Evolutionary conservation across 371 early-diverging fungal genomes (phyloP), one percentile per base, ranked within the genome.

Genomic region (Mortierella sp.): DNA sequence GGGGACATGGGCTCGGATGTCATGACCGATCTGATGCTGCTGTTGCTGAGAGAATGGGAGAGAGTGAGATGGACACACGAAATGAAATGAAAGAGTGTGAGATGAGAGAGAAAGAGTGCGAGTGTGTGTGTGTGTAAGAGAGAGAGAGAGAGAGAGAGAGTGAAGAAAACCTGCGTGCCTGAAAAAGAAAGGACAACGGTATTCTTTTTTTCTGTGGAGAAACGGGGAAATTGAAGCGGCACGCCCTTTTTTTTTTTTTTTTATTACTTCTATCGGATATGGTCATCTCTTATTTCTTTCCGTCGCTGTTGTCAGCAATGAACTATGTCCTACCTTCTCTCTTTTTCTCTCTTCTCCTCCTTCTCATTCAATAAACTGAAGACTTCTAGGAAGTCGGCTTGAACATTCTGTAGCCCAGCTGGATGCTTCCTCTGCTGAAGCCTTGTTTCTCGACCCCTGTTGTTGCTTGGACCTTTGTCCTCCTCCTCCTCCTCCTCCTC

Each of bases 301-400:
- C n/a, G n/a, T n/a, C n/a, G n/a, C n/a, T n/a, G n/a, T n/a, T n/a
- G n/a, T n/a, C n/a, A n/a, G n/a, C n/a, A n/a, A n/a, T n/a, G n/a
- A n/a, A n/a, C n/a, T n/a, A 16, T 50, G 14, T n/a, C 50, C 14
- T 16, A 5, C 50, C 14, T 21, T 50, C 50, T 21, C 50, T 4
- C 14, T 14, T 50, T 37, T 9, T 37, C 37, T 37, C 37, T 9
- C 37, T 37, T 37, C 37, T 37, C 37, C 37, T 25, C 19, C 12
- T 48, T 28, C 21, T 56, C 43, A 77, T 14, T 77, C 79, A 50
- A 79, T 69, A 45, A 79, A 79, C 50, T 79, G 79, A 11, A 79
- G 64, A 25, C 79, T 72, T n/a, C 79, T 72, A 25, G 79, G 79
- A 25, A 79, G 67, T 1, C 79, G 79, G 37, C 66, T 60, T 16